Conservation (phyloP, 257 asterid genomes). For the Anisodus acutangulus region DNA sequence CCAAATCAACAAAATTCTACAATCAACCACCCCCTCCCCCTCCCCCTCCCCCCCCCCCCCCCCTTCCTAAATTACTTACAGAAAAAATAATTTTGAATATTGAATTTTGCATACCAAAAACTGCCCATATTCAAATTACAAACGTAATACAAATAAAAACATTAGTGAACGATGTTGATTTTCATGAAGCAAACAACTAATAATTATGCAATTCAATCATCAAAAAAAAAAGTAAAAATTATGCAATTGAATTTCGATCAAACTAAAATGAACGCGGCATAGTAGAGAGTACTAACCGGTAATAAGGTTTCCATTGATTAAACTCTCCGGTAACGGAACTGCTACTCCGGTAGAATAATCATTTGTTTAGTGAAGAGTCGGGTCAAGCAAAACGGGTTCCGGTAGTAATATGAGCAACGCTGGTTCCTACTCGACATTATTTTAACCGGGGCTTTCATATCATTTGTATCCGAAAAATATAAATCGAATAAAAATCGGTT, state of each 20-base stretch:
- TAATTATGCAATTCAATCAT: not conserved
- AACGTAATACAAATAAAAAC: not conserved
- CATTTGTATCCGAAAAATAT: too few relatives aligned
- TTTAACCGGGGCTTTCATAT: too few relatives aligned
- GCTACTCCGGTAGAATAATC: not conserved
- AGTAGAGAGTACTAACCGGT: slow-evolving; percentile 4
- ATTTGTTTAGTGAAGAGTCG: not conserved
- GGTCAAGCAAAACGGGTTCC: not conserved
- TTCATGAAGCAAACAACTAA: not conserved
- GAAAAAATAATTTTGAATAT: not conserved
- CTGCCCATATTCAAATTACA: not conserved
- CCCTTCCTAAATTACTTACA: not conserved
- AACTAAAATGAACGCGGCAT: too few relatives aligned
- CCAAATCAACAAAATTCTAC: not conserved
- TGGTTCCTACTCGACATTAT: too few relatives aligned
- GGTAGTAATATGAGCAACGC: too few relatives aligned
- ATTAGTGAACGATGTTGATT: not conserved
- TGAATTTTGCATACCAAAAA: not conserved
- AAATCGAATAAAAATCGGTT: too few relatives aligned
- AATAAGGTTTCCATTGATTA: slow-evolving; percentile 24
- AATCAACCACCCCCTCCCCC: not conserved
- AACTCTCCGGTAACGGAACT: slow-evolving; percentile 11
- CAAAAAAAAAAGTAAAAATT: not conserved
- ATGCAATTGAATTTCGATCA: slow-evolving; percentile 13
- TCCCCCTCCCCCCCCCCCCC: not conserved